Conservation (phyloP, 352 stramenopile species). For the Pythium diclinum region DNA sequence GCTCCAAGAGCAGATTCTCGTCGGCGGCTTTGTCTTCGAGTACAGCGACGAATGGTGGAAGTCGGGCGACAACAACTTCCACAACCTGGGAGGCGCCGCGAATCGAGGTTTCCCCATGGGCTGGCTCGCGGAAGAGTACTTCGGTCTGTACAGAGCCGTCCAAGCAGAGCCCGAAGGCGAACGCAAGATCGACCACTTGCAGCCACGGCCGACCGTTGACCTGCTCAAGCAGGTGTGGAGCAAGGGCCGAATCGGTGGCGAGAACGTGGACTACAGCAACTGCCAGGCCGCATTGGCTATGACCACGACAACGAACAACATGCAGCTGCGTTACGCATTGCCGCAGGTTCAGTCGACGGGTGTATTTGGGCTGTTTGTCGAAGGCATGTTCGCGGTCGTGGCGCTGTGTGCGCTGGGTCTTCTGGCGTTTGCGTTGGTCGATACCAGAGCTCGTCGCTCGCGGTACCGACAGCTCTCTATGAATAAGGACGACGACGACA, state of each 20-base stretch:
- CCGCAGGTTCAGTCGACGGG: not conserved
- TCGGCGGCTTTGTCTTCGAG: constrained; percentile 73
- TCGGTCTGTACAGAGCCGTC: constrained; percentile 40
- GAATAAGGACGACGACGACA: not conserved
- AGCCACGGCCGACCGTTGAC: constrained; percentile 48
- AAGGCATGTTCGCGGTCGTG: constrained; percentile 21
- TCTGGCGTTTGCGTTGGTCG: constrained; percentile 20
- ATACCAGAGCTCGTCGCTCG: constrained; percentile 24
- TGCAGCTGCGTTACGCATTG: constrained; percentile 2
- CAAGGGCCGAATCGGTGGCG: constrained; percentile 31
- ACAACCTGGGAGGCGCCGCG: constrained; percentile 47
- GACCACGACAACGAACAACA: not conserved
- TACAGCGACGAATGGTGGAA: constrained; percentile 84
- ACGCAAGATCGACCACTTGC: constrained; percentile 24
- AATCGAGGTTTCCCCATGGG: constrained; percentile 60
- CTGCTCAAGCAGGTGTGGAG: constrained; percentile 49
- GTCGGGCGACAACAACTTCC: constrained; percentile 39
- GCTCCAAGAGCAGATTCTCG: constrained; percentile 46
- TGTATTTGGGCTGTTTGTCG: constrained; percentile 19
- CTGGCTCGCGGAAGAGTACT: constrained; percentile 64
- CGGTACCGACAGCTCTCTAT: constrained; percentile 24
- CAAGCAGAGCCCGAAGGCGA: constrained; percentile 1
- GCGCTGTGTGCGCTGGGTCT: constrained; percentile 23
- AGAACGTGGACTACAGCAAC: constrained; percentile 36
- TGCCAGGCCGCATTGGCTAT: constrained; percentile 19